Evolutionary conservation across 2,329 filamentous ascomycete genomes (phyloP), one percentile per base, ranked within the genome.

Genomic region (Cladosporium sp.): DNA sequence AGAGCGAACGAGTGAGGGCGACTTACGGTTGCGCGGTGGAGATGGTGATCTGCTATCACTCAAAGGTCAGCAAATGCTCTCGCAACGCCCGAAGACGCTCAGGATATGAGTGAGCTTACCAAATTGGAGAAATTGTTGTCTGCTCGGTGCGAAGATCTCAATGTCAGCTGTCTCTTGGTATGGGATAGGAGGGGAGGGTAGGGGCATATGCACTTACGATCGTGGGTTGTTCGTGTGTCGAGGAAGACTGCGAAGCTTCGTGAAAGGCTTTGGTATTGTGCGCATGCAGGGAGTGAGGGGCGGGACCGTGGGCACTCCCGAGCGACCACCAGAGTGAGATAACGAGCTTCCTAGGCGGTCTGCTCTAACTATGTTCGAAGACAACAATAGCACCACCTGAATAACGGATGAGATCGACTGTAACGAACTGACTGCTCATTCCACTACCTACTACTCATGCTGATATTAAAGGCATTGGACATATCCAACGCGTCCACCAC

Each of bases 1-100:
- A 56, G 16, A 26, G 59, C 28, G 16, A 21, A 23, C 3, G 29
- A 21, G 11, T 14, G 31, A 28, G 31, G n/a, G 6, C 33, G 10
- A 62, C 59, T 62, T 62, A 62, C 59, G 58, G 31, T 46, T n/a
- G 29, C 5, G 40, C 7, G 58, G 37, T 44, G 35, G 12, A 23
- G n/a, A 37, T 50, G 44, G n/a, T 62, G 44, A 21, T 26, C 59
- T 62, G 28, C 28, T 33, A 21, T 55, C 18, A 33, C 2, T n/a
- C n/a, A n/a, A 18, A 21, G 40, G 52, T 60, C 57, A 60, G 40
- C 16, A 60, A 50, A 49, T 49, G 33, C 55, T 57, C 55, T 8
- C 16, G 21, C 33, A 23, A 10, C 33, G n/a, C 33, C 29, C 21
- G 14, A 5, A 31, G 18, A 26, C 31, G 21, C 31, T 16, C 31